phyloP scores from a whole-genome alignment of 495 filamentous ascomycete species.

The Penicillium cosmopolitanum region DNA sequence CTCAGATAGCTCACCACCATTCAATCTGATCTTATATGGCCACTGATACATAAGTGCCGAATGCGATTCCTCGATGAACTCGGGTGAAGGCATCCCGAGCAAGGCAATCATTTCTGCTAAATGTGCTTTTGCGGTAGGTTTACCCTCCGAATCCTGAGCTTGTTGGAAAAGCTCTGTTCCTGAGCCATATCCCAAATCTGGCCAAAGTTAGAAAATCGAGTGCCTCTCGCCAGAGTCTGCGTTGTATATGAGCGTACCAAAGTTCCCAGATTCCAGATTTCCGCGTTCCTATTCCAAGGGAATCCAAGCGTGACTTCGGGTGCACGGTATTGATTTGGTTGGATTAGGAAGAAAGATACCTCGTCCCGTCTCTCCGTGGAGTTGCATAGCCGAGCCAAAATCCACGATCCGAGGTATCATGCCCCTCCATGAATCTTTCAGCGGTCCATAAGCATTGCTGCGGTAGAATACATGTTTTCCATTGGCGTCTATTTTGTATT shows the following conservation, averaged over 20 bases:
- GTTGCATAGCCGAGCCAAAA: conserved; percentile 74
- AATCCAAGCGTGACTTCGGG: conserved; percentile 40
- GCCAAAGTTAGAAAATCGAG: not conserved
- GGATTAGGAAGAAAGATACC: conserved; percentile 32
- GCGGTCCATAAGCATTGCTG: conserved; percentile 37
- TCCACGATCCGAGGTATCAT: conserved; percentile 70
- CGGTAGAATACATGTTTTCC: conserved; percentile 32
- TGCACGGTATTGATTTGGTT: conserved; percentile 37
- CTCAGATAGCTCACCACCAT: conserved; percentile 1
- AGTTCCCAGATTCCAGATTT: conserved; percentile 44
- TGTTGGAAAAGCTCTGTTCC: conserved; percentile 39
- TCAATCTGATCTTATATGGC: conserved; percentile 1
- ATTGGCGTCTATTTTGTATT: conserved; percentile 15
- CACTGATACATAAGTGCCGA: conserved; percentile 5
- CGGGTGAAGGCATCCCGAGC: conserved; percentile 40
- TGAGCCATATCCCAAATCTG: conserved; percentile 50
- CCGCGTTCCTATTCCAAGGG: conserved; percentile 36
- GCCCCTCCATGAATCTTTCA: conserved; percentile 19
- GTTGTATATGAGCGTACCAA: conserved; percentile 31
- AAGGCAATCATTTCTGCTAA: conserved; percentile 42
- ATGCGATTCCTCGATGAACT: conserved; percentile 29
- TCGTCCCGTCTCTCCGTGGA: conserved; percentile 8
- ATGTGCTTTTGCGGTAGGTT: conserved; percentile 34
- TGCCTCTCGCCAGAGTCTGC: not conserved
- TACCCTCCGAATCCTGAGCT: conserved; percentile 4